Conservation (phyloP, 2,329 filamentous ascomycete species). For the Fusarium nelsonii region DNA sequence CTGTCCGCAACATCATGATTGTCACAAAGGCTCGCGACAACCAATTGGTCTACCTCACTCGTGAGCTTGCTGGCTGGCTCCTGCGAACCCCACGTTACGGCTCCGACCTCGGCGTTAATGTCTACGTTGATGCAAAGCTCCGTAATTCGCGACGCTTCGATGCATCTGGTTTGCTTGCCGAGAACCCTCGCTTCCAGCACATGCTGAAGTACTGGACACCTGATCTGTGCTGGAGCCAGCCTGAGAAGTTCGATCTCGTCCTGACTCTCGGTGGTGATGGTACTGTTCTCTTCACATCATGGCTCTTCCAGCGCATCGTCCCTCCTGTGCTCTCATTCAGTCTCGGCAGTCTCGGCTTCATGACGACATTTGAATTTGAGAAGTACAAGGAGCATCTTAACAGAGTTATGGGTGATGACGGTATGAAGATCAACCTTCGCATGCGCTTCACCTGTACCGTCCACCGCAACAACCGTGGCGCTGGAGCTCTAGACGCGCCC, state of each 20-base stretch:
- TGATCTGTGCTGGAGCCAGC: slow-evolving; percentile 91
- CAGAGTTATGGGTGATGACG: slow-evolving; percentile 90
- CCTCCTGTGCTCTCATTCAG: slow-evolving; percentile 88
- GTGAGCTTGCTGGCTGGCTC: slow-evolving; percentile 89
- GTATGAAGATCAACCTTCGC: slow-evolving; percentile 96
- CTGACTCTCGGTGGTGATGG: slow-evolving; percentile 88
- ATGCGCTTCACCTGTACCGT: slow-evolving; percentile 99
- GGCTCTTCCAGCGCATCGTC: slow-evolving; percentile 91
- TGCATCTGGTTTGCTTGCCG: slow-evolving; percentile 75
- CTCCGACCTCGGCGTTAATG: slow-evolving; percentile 89
- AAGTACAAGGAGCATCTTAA: slow-evolving; percentile 89
- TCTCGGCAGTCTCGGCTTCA: slow-evolving; percentile 86
- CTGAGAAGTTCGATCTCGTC: slow-evolving; percentile 96
- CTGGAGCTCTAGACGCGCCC: slow-evolving; percentile 59
- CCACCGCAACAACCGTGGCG: slow-evolving; percentile 73
- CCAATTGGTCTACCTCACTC: slow-evolving; percentile 86
- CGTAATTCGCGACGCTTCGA: slow-evolving; percentile 90
- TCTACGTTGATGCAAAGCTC: slow-evolving; percentile 98
- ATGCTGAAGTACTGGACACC: slow-evolving; percentile 98
- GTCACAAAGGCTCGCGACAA: slow-evolving; percentile 98
- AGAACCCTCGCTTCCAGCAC: slow-evolving; percentile 79
- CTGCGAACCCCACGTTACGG: slow-evolving; percentile 90
- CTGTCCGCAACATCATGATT: slow-evolving; percentile 96
- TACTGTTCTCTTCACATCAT: slow-evolving; percentile 88
- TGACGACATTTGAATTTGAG: slow-evolving; percentile 89